Evolutionary conservation across 345 rosid genomes (phyloP).

Genomic region (Xanthoceras sorbifolium): DNA sequence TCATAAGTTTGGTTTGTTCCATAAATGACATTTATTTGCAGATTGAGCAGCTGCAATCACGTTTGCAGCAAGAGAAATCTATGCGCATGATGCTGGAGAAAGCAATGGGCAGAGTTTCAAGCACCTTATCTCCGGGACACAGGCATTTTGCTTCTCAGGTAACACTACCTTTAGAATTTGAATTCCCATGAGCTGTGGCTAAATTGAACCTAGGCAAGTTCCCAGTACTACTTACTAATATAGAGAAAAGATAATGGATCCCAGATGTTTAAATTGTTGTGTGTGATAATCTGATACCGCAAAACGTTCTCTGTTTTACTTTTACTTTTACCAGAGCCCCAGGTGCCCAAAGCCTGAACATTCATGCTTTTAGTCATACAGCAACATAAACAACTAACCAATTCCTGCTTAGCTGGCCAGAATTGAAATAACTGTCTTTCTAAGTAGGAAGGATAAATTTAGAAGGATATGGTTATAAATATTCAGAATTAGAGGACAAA

Average conservation of each 20-base stretch:
- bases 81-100: conserved; percentile 76
- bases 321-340: neutral
- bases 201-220: conserved; percentile 2
- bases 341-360: no score
- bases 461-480: no score
- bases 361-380: no score
- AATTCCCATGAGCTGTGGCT: conserved; percentile 6
- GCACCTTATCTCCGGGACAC: conserved; percentile 92
- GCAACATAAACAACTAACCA: neutral
- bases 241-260: neutral
- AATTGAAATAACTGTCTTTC: neutral
- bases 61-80: conserved; percentile 79
- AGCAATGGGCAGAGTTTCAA: conserved; percentile 88
- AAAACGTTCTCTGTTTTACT: neutral
- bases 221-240: neutral
- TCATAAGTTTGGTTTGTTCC: conserved; percentile 15
- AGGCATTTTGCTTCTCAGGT: conserved; percentile 80
- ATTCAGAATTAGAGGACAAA: no score
- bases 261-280: neutral
- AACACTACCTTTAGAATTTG: conserved; percentile 8
- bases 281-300: neutral
- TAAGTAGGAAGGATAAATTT: no score
- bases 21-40: conserved; percentile 32
- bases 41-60: conserved; percentile 81
- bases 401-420: neutral